Base-by-base conservation (phyloP, 2,329 filamentous ascomycete species). In the Sporothrix pallida region DNA sequence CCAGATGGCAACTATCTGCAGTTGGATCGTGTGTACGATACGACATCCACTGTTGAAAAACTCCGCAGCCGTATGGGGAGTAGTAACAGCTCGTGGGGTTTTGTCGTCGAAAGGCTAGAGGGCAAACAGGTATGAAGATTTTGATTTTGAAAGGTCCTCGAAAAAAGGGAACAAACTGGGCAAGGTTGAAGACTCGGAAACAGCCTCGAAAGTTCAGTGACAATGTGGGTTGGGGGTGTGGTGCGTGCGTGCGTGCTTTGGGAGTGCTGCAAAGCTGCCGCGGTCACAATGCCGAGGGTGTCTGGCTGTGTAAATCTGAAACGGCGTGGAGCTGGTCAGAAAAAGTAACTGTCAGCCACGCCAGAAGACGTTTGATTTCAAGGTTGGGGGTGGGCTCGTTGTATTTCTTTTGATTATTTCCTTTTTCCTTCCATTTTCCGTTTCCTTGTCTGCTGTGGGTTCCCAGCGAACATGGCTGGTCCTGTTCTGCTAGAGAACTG, bases 261-360 rank as follows among this genome's bases (percentile, higher is more conserved):
- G 15, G 20, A 54, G 54, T 58, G 65, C 20, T 48, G 42, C 44
- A 73, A 54, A 63, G 54, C 23, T 60, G 52, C 65, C 56, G 54
- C 60, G 73, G 74, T 75, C 72, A 72, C 74, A 74, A 70, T 75
- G 73, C 74, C 73, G 74, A 62, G 42, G 58, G 75, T 72, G 72
- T 54, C 69, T 72, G 68, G 72, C 37, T 75, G 67, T 73, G 71
- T 60, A 62, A 75, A 74, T 74, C 70, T 77, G 76, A 77, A 77
- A 77, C 76, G 73, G 65, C 70, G 65, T 58, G 44, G 73, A 70
- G 63, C 69, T 74, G 71, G 56, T 72, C 73, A 75, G 71, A 74
- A 73, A 74, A 62, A 15, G 44, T 37, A 52, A 72, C 73, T 73
- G 74, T 75, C 71, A 74, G 74, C 74, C 67, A 75, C 58, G 52